Base-by-base conservation (phyloP, 192 early-diverging fungal species). In the Coemansia biformis region DNA sequence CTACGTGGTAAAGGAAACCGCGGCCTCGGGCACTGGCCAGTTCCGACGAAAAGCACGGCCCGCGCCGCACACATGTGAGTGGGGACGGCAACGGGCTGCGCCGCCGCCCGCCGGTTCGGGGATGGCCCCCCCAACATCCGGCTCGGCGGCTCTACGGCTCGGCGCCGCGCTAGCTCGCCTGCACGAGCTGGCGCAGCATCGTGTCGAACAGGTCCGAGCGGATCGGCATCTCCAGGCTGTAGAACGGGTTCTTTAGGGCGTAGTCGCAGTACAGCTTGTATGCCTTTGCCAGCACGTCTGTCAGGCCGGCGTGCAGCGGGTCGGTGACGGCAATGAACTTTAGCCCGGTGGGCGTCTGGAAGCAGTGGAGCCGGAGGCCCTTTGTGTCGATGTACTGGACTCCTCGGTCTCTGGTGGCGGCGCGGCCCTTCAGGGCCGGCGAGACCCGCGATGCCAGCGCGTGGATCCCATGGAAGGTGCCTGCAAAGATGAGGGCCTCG, bases 221-320 rank as follows among this genome's bases (percentile, higher is more conserved):
- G 54, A 99, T 92, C 19, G 96, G 96, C 96, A 99, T 99, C 60
- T 99, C 96, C 14, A 92, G 86, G 48, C 85, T 93, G 78, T 96
- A 91, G 62, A 99, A 99, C 29, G 96, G 96, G 57, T 94, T 99
- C 78, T 99, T 99, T 85, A 99, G 93, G 18, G 87, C 93, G 63
- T 86, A 99, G 59, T 97, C 93, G 48, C 90, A 82, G 64, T 96
- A 96, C n/a, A 86, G 65, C 34, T 86, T 86, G 43, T 96, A 96
- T 18, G 91, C 52, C 61, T 49, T 95, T 80, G 35, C 81, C 79
- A 59, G 51, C 3, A 50, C 44, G n/a, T 58, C 64, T 0, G 44
- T 49, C 32, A 67, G 58, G 29, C 81, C 85, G 16, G 75, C 51
- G 38, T 92, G 91, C 16, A 76, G 54, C 5, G 88, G 84, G 52